Conservation (phyloP, 75 land plant species). For the Pinus tabuliformis region DNA sequence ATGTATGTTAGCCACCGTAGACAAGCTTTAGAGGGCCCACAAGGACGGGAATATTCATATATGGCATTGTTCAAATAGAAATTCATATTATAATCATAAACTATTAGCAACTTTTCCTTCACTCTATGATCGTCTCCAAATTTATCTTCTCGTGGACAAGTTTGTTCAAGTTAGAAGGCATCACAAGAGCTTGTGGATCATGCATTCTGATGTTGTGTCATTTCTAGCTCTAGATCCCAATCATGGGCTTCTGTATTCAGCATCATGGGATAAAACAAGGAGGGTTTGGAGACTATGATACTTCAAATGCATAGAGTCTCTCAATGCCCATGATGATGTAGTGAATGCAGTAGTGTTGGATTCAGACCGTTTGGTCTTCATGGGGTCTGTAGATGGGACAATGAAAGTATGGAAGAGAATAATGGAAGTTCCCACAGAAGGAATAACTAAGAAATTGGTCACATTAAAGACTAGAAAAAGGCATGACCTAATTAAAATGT, state of each 20-base stretch:
- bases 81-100: neutral
- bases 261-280: constrained; percentile 56
- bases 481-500: neutral
- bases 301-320: constrained; percentile 45
- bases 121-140: constrained; percentile 8
- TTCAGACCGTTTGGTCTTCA: constrained; percentile 12
- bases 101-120: constrained; percentile 34
- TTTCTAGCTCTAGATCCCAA: constrained; percentile 12
- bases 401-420: constrained; percentile 22
- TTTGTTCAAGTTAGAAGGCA: constrained; percentile 26
- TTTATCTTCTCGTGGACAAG: neutral
- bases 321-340: constrained; percentile 35
- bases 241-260: constrained; percentile 51
- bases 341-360: constrained; percentile 22
- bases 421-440: neutral
- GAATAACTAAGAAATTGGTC: neutral
- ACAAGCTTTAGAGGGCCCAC: constrained; percentile 16
- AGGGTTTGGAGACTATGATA: constrained; percentile 52
- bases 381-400: constrained; percentile 24
- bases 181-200: constrained; percentile 21
- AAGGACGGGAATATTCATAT: constrained; percentile 33
- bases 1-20: too few species aligned
- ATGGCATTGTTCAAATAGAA: constrained; percentile 6
- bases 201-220: constrained; percentile 20
- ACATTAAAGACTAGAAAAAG: too few species aligned